Evolutionary conservation across 306 rosid species (phyloP).

Genomic region (Glycine latifolia): DNA sequence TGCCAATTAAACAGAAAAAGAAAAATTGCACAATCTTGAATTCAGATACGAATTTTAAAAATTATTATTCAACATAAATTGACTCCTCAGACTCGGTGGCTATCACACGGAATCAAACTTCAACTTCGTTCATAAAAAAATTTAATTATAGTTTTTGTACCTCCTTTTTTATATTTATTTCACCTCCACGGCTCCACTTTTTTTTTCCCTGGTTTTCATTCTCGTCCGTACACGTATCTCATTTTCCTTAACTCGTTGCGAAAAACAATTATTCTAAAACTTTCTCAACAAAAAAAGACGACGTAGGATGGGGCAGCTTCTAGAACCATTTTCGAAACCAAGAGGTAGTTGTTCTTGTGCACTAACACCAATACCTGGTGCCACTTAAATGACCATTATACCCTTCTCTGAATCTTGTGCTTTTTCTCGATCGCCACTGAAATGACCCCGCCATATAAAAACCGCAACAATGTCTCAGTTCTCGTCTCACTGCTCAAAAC

Average conservation of each 20-base stretch:
- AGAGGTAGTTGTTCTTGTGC: too few relatives aligned
- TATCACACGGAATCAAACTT: neutral
- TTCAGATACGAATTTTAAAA: neutral
- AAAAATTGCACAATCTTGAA: neutral
- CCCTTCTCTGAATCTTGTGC: neutral
- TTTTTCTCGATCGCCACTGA: too few relatives aligned
- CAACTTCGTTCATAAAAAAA: too few relatives aligned
- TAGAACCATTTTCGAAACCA: constrained; percentile 12
- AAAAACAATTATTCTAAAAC: neutral
- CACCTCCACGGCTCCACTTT: too few relatives aligned
- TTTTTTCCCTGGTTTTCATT: too few relatives aligned
- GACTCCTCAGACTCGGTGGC: neutral
- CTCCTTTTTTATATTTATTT: too few relatives aligned
- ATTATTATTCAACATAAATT: neutral
- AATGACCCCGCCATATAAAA: constrained; percentile 37
- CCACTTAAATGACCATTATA: neutral
- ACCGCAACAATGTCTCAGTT: too few relatives aligned
- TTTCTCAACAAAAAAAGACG: too few relatives aligned
- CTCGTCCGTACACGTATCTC: too few relatives aligned
- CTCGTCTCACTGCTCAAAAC: too few relatives aligned
- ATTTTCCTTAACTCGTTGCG: neutral
- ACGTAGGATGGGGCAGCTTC: neutral
- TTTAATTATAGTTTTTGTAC: too few relatives aligned
- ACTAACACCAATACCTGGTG: neutral
- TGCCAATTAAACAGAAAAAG: too few relatives aligned